These are phyloP conservation scores for Gossypium bickii DNA, from an alignment of 345 rosid genomes.

Conservation along the genomic window DNA sequence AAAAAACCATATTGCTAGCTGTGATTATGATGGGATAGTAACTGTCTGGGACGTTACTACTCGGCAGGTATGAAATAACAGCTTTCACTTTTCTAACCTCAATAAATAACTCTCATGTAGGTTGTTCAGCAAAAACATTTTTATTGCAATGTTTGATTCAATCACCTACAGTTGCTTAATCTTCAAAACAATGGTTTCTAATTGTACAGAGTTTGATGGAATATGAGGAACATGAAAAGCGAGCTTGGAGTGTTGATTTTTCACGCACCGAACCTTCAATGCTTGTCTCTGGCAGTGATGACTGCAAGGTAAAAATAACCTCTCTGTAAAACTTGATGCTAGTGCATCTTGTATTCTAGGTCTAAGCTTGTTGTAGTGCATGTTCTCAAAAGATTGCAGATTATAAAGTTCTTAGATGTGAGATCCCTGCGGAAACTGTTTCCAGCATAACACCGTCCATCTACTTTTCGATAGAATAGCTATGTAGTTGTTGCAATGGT, in stretches of 20 bases:
- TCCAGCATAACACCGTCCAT: not conserved
- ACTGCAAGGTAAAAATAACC: slow-evolving; percentile 43
- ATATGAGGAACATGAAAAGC: slow-evolving; percentile 59
- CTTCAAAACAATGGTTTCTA: not conserved
- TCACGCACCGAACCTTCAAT: slow-evolving; percentile 51
- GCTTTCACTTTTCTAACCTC: not conserved
- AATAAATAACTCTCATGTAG: not conserved
- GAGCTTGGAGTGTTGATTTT: slow-evolving; percentile 72
- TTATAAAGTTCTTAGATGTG: not conserved
- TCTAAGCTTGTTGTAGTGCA: not conserved
- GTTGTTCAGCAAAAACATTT: not conserved
- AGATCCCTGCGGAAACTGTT: not conserved
- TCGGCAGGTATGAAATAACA: slow-evolving; percentile 37
- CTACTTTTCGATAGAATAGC: not conserved
- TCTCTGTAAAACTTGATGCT: slow-evolving; percentile 7
- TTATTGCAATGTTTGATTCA: not conserved
- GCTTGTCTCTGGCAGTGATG: slow-evolving; percentile 68
- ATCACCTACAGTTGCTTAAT: not conserved
- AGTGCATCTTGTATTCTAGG: not conserved
- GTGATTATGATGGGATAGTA: slow-evolving; percentile 66
- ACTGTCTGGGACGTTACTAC: slow-evolving; percentile 56
- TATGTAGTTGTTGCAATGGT: not conserved
- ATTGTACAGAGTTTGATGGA: slow-evolving; percentile 51
- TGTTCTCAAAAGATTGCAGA: not conserved
- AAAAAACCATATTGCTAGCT: slow-evolving; percentile 56